Evolutionary conservation across 2,329 filamentous ascomycete genomes (phyloP).

Genomic region (Alternaria atra): DNA sequence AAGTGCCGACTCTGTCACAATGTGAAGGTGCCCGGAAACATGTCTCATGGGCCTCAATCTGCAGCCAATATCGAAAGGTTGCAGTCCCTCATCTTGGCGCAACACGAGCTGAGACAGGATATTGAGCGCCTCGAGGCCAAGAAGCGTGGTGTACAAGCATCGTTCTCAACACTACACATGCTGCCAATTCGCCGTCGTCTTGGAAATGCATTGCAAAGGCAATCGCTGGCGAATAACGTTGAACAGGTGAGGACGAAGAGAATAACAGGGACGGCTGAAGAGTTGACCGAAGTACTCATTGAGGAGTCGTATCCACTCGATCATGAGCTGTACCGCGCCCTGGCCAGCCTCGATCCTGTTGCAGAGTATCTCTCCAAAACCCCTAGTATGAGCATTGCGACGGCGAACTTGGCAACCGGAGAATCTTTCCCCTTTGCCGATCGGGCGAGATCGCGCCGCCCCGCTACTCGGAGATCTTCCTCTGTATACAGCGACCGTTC

Average conservation of each 20-base stretch:
- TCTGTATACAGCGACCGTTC: neutral
- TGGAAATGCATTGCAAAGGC: neutral
- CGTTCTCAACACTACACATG: neutral
- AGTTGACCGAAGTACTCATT: neutral
- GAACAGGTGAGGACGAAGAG: neutral
- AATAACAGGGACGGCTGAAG: neutral
- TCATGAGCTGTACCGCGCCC: neutral
- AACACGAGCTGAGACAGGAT: conserved; percentile 9
- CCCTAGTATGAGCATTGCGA: neutral
- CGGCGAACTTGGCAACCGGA: neutral
- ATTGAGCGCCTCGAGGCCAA: conserved; percentile 3
- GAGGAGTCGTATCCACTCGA: neutral
- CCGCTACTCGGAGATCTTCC: neutral
- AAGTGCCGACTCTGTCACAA: neutral
- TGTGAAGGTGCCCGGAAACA: neutral
- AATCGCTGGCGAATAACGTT: rapidly evolving
- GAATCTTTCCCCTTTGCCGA: neutral
- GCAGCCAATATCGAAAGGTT: neutral
- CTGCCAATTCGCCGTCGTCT: neutral
- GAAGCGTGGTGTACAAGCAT: neutral
- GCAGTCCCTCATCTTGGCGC: neutral
- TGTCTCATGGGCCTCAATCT: neutral
- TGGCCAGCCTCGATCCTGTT: neutral
- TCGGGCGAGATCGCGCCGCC: neutral
- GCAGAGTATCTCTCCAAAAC: neutral